Evolutionary conservation across 2,329 filamentous ascomycete species (phyloP), one percentile per base, ranked within the genome.

Genomic region (Emergomyces pasteurianus): DNA sequence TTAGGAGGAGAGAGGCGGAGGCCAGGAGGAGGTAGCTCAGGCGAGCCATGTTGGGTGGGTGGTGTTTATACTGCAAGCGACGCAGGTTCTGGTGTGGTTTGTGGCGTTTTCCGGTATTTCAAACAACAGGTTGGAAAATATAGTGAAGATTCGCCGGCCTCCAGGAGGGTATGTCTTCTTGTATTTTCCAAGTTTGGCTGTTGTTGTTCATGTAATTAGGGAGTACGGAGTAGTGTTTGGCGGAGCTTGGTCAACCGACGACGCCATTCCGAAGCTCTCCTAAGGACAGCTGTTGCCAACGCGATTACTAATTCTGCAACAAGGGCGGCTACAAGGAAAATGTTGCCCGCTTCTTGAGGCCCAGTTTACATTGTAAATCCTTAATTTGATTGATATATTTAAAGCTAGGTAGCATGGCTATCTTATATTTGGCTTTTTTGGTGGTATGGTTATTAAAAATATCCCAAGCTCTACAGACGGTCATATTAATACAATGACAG

Each of bases 21-120:
- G 77, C 75, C 63, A 79, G 71, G 62, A 80, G 70, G 62, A 81
- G 65, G 65, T 72, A 71, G 70, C 71, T 76, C 65, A 79, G 67
- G 62, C 76, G 77, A 73, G 73, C 73, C 78, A 80, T 80, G 57
- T 56, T 75, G 64, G 42, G 52, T 34, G 52, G 14, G 49, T 10
- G 8, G 38, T 23, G 21, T 47, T 50, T 10, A 31, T n/a, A 47
- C 9, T 18, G 43, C 21, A 3, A 47, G 21, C 2, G n/a, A 26
- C n/a, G n/a, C n/a, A n/a, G 21, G 10, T 12, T 26, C 9, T 36
- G 9, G 34, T 36, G 34, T 8, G 34, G 6, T 36, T 36, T 31
- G 31, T 31, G 34, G 7, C 1, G 34, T 36, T 36, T 8, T 9
- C 34, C 34, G 34, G 14, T 23, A 47, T 43, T 65, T 57, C 23